These are phyloP conservation scores for Fallopia convolvulus DNA, from an alignment of 148 eudicot species.

Conservation along the genomic window DNA sequence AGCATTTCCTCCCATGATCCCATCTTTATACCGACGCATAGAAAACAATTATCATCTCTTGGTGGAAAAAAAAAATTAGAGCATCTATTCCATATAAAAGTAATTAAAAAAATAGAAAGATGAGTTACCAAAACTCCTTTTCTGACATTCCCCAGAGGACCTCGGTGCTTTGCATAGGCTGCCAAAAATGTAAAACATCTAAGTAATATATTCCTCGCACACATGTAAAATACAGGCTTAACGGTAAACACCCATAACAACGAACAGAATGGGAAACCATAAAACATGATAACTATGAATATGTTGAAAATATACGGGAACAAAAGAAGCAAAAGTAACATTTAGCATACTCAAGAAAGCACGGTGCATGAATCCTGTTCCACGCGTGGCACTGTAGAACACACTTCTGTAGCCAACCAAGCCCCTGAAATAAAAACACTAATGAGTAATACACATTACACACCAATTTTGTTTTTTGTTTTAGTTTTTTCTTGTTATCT, in stretches of 20 bases:
- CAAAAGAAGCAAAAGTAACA: slow-evolving; percentile 7
- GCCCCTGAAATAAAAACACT: slow-evolving; percentile 52
- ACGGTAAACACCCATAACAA: neutral
- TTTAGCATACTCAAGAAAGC: slow-evolving; percentile 75
- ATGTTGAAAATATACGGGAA: neutral
- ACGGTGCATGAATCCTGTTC: slow-evolving; percentile 99
- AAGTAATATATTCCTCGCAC: neutral
- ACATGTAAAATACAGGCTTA: neutral
- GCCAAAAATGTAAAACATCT: slow-evolving; percentile 21
- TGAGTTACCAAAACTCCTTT: slow-evolving; percentile 88
- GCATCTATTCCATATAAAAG: neutral
- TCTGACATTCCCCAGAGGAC: slow-evolving; percentile 91
- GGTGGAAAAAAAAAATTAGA: neutral
- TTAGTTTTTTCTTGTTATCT: neutral
- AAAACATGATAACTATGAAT: neutral
- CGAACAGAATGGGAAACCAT: neutral
- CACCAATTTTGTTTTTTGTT: neutral
- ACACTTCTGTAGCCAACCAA: slow-evolving; percentile 99
- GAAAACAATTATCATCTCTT: neutral
- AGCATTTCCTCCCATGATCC: neutral
- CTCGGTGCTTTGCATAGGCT: slow-evolving; percentile 88
- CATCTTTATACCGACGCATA: neutral
- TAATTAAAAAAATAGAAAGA: neutral
- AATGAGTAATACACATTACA: neutral
- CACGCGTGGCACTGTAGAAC: slow-evolving; percentile 90